phyloP scores from a whole-genome alignment of 2,329 filamentous ascomycete genomes.

The Graphilbum ipis-grandicollis region DNA sequence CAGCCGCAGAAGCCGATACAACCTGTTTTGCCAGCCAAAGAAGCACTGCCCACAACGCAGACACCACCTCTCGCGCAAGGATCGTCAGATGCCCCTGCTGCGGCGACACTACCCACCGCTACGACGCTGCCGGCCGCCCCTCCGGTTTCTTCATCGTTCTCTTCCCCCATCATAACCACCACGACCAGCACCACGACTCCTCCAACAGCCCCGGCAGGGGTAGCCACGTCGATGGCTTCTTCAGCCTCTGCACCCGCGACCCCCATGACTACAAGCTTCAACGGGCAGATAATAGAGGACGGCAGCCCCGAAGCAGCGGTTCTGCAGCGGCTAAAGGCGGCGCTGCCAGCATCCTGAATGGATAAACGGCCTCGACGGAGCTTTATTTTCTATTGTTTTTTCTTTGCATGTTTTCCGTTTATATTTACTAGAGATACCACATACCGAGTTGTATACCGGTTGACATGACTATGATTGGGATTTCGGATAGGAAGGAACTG shows the following conservation, averaged over 20 bases:
- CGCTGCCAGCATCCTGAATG: neutral
- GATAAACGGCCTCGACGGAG: too few species aligned
- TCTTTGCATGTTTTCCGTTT: too few species aligned
- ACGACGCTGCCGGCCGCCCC: slow-evolving; percentile 5
- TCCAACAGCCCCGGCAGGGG: neutral
- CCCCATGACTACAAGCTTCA: neutral
- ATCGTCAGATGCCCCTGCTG: too few species aligned
- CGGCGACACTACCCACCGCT: slow-evolving; percentile 6
- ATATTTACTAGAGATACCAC: too few species aligned
- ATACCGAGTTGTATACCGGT: too few species aligned
- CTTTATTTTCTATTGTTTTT: too few species aligned
- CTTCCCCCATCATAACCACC: neutral
- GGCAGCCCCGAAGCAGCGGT: neutral
- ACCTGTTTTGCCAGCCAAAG: too few species aligned
- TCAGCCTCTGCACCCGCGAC: neutral
- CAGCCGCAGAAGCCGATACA: too few species aligned
- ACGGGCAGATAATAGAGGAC: neutral
- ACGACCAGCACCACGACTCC: neutral
- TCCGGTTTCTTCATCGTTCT: slow-evolving; percentile 2
- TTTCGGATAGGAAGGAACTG: too few species aligned
- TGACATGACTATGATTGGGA: too few species aligned
- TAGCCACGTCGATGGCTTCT: neutral
- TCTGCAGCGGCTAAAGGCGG: neutral
- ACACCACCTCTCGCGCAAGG: too few species aligned
- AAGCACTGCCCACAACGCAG: too few species aligned